Evolutionary conservation across 2,329 filamentous ascomycete genomes (phyloP), one percentile per base, ranked within the genome.

Genomic region (Sarocladiaceae sp.): DNA sequence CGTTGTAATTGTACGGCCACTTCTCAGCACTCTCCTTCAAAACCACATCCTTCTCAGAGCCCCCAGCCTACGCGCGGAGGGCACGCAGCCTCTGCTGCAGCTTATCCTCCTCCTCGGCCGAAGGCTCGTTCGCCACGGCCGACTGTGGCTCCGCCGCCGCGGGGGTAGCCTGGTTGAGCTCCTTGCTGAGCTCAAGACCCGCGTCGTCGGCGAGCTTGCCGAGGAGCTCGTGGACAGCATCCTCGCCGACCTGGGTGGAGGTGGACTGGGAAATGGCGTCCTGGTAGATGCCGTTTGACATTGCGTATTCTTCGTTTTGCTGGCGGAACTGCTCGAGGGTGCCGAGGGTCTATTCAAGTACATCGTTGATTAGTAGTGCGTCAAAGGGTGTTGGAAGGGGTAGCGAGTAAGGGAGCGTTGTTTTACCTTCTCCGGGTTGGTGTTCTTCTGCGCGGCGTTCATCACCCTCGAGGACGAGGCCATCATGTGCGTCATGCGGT

Each of bases 171-270:
- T 70, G 62, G 55, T 68, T 74, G 50, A 95, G 80, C 65, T 93
- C 86, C 59, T 84, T 77, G 53, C 80, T 80, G 49, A 95, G 71
- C 64, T 93, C 85, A 43, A 95, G 78, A 44, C 89, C 89, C 9
- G 86, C 88, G 63, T 94, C 88, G 62, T 95, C 89, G 50, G 88
- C 88, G 33, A 93, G 79, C 66, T 94, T 85, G 51, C 80, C 83
- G 66, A 95, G 84, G 50, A 95, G 68, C 53, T 88, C 82, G 62
- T 95, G 88, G 2, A 95, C 88, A 53, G 90, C 88, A 54, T 94
- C 88, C 60, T 95, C 65, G 69, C 86, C 67, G 68, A 90, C 62
- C 72, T 86, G 60, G 69, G 83, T 56, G 65, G 86, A 62, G 1
- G 88, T 94, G 29, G 84, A 85, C 48, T 85, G 83, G 18, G 78